Base-by-base conservation (phyloP, 179 eudicot species). In the Pouteria campechiana region DNA sequence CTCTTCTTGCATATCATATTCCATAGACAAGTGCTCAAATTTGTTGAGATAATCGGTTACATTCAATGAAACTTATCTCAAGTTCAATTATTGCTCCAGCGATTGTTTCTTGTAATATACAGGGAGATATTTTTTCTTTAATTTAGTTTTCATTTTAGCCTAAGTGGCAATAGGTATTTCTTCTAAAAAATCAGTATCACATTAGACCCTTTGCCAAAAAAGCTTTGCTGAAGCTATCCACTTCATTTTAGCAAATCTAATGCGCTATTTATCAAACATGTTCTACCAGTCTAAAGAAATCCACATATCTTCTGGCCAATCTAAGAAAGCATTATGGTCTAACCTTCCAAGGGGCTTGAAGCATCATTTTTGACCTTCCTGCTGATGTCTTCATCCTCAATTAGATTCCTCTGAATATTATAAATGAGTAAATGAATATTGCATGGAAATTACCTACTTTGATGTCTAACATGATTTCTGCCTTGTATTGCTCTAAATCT, bases 241-340 rank as follows among this genome's bases (percentile, higher is more conserved):
- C 9, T 43, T 43, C 33, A 43, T 43, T 24, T 43, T 41, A 24
- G 47, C 33, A 43, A 43, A 43, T 21, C 47, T 7, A 14, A 43
- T 20, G 0, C 47, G 17, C 25, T 43, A 21, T 1, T 8, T 3
- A 13, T 25, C 19, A 20, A 33, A 6, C 47, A 43, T 43, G 15
- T 12, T 8, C 25, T 43, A 43, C 16, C 25, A 25, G 9, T 24
- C 47, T 14, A 43, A 25, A 33, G 25, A 24, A 14, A 24, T 33
- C 19, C 27, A 19, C 5, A 43, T 6, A 6, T 10, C 11, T 2
- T 22, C 33, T 43, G 27, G 13, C 47, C 33, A 43, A 8, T 43
- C 47, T 0, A 8, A 4, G 16, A 43, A 25, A 7, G 19, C 21
- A 13, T 15, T 43, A 13, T 17, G 32, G 2, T 43, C 47, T n/a